Evolutionary conservation across 1,139 yeast genomes (phyloP), one percentile per base, ranked within the genome.

Genomic region (Eremothecium coryli): DNA sequence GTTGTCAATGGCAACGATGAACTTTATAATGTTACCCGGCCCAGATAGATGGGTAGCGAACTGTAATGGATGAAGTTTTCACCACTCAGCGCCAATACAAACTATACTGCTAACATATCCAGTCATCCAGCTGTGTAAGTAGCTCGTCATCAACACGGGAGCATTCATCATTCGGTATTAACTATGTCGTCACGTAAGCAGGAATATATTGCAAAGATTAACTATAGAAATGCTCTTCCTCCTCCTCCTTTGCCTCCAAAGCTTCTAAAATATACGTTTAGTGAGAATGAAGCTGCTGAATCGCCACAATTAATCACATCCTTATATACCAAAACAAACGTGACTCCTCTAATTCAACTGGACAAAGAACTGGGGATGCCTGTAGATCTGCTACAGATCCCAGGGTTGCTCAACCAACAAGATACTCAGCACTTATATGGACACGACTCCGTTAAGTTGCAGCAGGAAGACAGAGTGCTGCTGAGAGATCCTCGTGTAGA

Each of bases 231-330:
- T 56, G 82, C 76, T 50, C 66, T 90, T 22, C 98, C 98, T 11
- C 90, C 96, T 2, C 97, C 98, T 8, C 82, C 93, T 16, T 70
- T 93, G 43, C 86, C 94, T 35, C 97, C 99, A 16, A 85, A 82
- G 58, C 68, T 86, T 40, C 60, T 90, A 38, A 72, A 77, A 38
- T 70, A 73, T 45, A 56, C 68, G 11, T 58, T 66, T 3, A 62
- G 65, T 31, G 51, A 62, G 26, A 49, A 66, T 48, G 64, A 66
- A 50, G 57, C 67, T 36, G 64, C 72, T 14, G 75, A 71, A 39
- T 70, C 82, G 5, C 71, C 88, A 32, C 68, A 74, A 38, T 66
- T 84, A 42, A 63, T 90, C 46, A 69, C 86, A 3, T 75, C 93
- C 9, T 66, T 86, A 38, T 82, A 84, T 50, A 71, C 86, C 43